phyloP scores from a whole-genome alignment of 495 filamentous ascomycete genomes.

The Viridothelium virens region DNA sequence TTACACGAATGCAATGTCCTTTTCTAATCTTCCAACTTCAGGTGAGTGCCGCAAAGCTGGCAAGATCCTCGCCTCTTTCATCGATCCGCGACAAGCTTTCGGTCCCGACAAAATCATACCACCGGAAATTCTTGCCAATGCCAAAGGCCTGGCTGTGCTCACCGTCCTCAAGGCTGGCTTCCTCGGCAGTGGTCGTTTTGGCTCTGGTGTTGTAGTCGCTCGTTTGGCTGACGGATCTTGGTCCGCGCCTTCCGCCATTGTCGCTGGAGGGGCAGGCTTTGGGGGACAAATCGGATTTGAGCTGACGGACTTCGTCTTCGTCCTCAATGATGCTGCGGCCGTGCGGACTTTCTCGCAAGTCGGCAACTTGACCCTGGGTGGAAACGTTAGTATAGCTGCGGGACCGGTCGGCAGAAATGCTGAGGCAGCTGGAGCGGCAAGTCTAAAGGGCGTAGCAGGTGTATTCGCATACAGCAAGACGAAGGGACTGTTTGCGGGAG shows the following conservation, averaged over 20 bases:
- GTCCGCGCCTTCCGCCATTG: slow-evolving; percentile 91
- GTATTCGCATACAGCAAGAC: slow-evolving; percentile 97
- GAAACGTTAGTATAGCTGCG: slow-evolving; percentile 92
- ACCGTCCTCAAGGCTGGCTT: slow-evolving; percentile 96
- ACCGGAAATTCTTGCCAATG: slow-evolving; percentile 76
- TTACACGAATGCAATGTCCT: slow-evolving; percentile 8
- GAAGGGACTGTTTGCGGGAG: slow-evolving; percentile 92
- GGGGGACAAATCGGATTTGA: slow-evolving; percentile 97
- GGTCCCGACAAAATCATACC: slow-evolving; percentile 97
- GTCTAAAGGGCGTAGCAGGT: slow-evolving; percentile 77
- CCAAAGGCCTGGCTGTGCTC: slow-evolving; percentile 93
- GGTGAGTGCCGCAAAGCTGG: slow-evolving; percentile 44
- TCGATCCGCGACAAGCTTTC: slow-evolving; percentile 90
- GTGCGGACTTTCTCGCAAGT: slow-evolving; percentile 92
- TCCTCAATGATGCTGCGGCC: slow-evolving; percentile 84
- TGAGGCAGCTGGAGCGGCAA: slow-evolving; percentile 91
- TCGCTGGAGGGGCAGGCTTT: slow-evolving; percentile 83
- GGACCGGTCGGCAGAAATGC: slow-evolving; percentile 92
- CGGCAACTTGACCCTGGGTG: slow-evolving; percentile 83
- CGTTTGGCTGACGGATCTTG: slow-evolving; percentile 84
- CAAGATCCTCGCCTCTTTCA: slow-evolving; percentile 89
- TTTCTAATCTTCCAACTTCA: slow-evolving; percentile 14
- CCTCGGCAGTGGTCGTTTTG: slow-evolving; percentile 84
- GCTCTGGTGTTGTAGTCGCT: slow-evolving; percentile 88
- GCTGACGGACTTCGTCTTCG: slow-evolving; percentile 97